These are phyloP conservation scores for Crepidotus sp. DNA, from an alignment of 1,284 basidiomycete genomes.

Conservation along the genomic window DNA sequence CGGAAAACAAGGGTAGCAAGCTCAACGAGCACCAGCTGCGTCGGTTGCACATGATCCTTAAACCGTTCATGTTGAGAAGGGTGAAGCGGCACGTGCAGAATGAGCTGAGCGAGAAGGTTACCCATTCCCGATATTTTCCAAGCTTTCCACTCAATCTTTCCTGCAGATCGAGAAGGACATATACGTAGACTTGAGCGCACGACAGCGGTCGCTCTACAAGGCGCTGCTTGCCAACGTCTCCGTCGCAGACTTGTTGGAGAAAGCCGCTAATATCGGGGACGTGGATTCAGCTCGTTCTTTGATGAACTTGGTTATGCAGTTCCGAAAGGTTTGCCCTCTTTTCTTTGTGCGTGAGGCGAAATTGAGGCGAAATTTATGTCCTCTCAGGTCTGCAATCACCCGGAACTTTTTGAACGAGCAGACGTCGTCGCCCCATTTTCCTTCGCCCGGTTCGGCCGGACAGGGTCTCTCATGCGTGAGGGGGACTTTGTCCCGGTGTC, in stretches of 20 bases:
- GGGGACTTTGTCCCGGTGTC: conserved; percentile 77
- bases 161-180: conserved; percentile 91
- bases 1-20: conserved; percentile 82
- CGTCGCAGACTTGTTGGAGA: conserved; percentile 88
- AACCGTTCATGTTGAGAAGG: conserved; percentile 98
- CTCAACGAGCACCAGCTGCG: conserved; percentile 95
- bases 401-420: conserved; percentile 95
- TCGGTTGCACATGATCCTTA: conserved; percentile 97
- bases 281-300: conserved; percentile 86
- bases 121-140: conserved; percentile 1
- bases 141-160: conserved; percentile 1
- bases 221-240: conserved; percentile 90
- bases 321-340: conserved; percentile 69
- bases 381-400: conserved; percentile 90
- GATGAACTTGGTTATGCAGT: conserved; percentile 99
- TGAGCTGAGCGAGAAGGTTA: conserved; percentile 97
- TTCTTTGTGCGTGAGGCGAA: not conserved
- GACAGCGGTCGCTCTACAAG: conserved; percentile 90
- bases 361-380: conserved; percentile 15
- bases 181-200: conserved; percentile 88
- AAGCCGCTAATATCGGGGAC: conserved; percentile 84
- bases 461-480: conserved; percentile 78
- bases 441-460: conserved; percentile 77
- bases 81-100: conserved; percentile 99
- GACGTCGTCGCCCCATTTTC: conserved; percentile 92